Evolutionary conservation across 1,284 basidiomycete genomes (phyloP), one percentile per base, ranked within the genome.

Genomic region (Malassezia sympodialis): DNA sequence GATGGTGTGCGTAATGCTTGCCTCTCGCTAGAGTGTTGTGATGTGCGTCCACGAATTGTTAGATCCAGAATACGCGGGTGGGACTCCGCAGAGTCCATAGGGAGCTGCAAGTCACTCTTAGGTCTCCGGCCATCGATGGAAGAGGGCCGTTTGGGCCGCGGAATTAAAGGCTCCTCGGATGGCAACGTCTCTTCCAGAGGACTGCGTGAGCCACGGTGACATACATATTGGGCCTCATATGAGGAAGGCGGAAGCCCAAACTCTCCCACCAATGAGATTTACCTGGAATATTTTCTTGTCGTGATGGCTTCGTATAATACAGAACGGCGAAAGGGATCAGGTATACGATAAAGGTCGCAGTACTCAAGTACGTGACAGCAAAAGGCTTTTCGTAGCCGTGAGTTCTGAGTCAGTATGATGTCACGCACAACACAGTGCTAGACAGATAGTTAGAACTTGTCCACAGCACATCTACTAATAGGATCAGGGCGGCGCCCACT

Each of bases 341-440:
- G 77, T 96, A 96, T 17, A 93, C 67, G n/a, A 84, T 78, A 74
- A 96, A 98, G 8, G 86, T 81, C 53, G 88, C 84, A 0, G 90
- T 93, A 75, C 85, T 88, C 67, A 89, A 77, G 67, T 90, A 94
- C 2, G 90, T 94, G 42, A 89, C 67, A 15, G 73, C 67, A 51
- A 77, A 77, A 0, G 70, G 72, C 56, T 74, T 72, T 46, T 75
- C 60, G 61, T 65, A 74, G 5, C 69, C 66, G 24, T 63, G 64
- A 14, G 75, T 75, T 12, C 55, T 57, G 31, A 17, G 31, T 39
- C 1, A 51, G n/a, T 37, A 15, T 24, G 6, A 11, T 24, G 11
- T 10, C 2, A 45, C 50, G 3, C 45, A 58, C 47, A 72, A 54
- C 8, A 69, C 59, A 0, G 65, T 62, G 32, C 65, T 72, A n/a